phyloP scores from a whole-genome alignment of 257 asterid genomes.

The Coffea eugenioides region DNA sequence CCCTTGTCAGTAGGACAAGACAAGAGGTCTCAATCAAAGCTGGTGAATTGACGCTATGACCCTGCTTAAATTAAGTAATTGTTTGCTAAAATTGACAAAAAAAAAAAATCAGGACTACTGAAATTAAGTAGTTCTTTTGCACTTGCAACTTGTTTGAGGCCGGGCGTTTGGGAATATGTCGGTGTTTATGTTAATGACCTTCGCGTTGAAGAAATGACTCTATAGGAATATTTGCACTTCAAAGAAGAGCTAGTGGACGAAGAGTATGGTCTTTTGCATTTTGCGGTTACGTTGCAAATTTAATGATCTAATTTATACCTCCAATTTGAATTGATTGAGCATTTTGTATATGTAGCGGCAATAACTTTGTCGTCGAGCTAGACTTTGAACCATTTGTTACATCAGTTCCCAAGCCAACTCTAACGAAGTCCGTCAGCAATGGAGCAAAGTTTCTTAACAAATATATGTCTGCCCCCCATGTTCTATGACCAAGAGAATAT shows the following conservation, averaged over 20 bases:
- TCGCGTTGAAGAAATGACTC: constrained; percentile 70
- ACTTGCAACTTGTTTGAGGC: constrained; percentile 81
- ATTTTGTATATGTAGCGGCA: constrained; percentile 40
- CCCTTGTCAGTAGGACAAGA: too few relatives aligned
- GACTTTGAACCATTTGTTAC: constrained; percentile 91
- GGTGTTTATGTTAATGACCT: constrained; percentile 69
- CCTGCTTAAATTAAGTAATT: too few relatives aligned
- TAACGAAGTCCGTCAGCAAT: constrained; percentile 87
- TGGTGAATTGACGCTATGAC: too few relatives aligned
- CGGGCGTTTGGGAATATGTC: constrained; percentile 86
- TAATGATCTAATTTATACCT: neutral
- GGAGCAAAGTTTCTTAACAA: constrained; percentile 92
- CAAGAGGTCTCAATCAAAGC: too few relatives aligned
- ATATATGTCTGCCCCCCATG: constrained; percentile 88
- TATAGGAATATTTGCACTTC: constrained; percentile 73
- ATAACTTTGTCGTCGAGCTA: constrained; percentile 83
- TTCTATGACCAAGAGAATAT: constrained; percentile 89
- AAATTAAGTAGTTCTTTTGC: constrained; percentile 30
- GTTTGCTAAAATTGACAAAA: too few relatives aligned
- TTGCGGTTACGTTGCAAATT: neutral
- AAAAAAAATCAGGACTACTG: too few relatives aligned
- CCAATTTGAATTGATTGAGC: too few relatives aligned
- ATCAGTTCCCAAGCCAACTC: constrained; percentile 84
- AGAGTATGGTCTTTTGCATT: constrained; percentile 29
- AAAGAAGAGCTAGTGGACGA: constrained; percentile 93